Evolutionary conservation across 2,329 filamentous ascomycete genomes (phyloP).

Genomic region (Epichloe bromicola): DNA sequence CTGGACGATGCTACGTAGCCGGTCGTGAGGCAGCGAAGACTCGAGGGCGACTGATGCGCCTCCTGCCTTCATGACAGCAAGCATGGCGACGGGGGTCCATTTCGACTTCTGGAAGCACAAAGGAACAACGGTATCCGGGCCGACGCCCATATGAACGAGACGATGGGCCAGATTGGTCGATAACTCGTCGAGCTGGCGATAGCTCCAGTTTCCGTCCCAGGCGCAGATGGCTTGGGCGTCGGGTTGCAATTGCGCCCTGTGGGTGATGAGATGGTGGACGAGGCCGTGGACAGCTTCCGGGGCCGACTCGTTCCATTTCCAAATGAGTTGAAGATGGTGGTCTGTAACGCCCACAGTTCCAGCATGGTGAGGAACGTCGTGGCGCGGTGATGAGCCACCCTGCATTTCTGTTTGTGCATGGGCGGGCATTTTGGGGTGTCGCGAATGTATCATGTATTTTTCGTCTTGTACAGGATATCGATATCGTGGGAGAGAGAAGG

Average conservation of each 20-base stretch:
- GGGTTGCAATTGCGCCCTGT: constrained; percentile 4
- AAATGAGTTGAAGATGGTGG: constrained; percentile 5
- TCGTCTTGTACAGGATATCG: too few species aligned
- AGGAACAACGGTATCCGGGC: constrained; percentile 1
- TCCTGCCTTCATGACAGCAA: constrained; percentile 3
- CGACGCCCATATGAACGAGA: constrained; percentile 2
- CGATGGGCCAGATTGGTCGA: constrained; percentile 6
- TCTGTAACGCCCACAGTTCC: background rate
- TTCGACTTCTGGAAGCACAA: constrained; percentile 5
- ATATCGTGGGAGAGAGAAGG: too few species aligned
- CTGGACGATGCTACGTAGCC: constrained; percentile 8
- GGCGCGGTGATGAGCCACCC: background rate
- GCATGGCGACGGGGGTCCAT: constrained; percentile 5
- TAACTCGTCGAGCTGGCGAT: constrained; percentile 8
- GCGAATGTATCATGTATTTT: too few species aligned
- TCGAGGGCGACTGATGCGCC: constrained; percentile 7
- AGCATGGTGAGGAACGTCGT: too few species aligned
- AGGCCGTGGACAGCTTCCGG: constrained; percentile 6
- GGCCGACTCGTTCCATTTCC: constrained; percentile 9
- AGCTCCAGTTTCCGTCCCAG: constrained; percentile 16
- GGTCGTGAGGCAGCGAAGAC: constrained; percentile 7
- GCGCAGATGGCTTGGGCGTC: constrained; percentile 9
- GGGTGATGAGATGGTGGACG: constrained; percentile 12
- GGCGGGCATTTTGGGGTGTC: background rate
- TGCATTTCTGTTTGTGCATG: background rate